These are phyloP conservation scores for Solanum chiquidenum DNA, from an alignment of 257 asterid species.

Conservation along the genomic window DNA sequence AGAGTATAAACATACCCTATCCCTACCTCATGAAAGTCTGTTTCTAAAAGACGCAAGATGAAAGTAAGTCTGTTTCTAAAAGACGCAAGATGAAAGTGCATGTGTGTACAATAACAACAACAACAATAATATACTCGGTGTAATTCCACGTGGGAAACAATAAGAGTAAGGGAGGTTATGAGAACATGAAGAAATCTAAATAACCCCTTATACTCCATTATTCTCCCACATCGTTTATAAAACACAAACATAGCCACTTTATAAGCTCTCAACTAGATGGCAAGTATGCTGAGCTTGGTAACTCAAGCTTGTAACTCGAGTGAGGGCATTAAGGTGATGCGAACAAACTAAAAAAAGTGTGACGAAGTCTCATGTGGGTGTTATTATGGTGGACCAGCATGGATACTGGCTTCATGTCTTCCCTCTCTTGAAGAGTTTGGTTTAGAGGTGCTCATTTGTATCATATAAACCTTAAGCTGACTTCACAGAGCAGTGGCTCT, in stretches of 20 bases:
- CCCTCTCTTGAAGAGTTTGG: too few relatives aligned
- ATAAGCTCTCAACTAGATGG: not conserved
- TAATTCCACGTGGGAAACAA: rapidly evolving
- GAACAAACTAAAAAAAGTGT: not conserved
- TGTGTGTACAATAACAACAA: too few relatives aligned
- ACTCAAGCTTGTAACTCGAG: not conserved
- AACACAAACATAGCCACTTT: not conserved
- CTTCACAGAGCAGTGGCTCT: not conserved
- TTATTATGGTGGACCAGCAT: not conserved
- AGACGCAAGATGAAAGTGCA: too few relatives aligned
- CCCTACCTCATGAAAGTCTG: too few relatives aligned
- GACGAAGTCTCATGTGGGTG: not conserved
- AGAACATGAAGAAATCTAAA: too few relatives aligned
- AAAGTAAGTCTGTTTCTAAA: too few relatives aligned
- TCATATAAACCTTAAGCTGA: not conserved
- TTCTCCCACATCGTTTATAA: not conserved
- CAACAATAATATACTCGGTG: too few relatives aligned
- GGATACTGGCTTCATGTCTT: not conserved
- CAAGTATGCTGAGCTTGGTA: not conserved
- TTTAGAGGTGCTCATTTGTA: too few relatives aligned
- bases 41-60: too few relatives aligned
- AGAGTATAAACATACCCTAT: too few relatives aligned
- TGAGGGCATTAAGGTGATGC: not conserved
- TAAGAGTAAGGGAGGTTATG: too few relatives aligned
- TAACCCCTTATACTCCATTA: not conserved